Conservation (phyloP, 2,329 filamentous ascomycete species). For the Pyricularia grisea region DNA sequence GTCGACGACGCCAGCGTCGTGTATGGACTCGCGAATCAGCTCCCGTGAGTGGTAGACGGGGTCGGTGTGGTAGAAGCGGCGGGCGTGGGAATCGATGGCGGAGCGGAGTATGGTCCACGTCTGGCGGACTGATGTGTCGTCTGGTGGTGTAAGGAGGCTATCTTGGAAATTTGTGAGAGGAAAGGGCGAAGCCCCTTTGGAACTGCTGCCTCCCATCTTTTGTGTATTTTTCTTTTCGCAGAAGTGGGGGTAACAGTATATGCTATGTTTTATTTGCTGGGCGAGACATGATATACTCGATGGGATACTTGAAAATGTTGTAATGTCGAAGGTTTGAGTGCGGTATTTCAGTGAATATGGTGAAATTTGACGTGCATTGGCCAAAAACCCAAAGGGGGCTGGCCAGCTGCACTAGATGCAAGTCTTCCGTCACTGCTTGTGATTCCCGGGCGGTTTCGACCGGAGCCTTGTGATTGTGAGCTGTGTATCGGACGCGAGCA, state of each 20-base stretch:
- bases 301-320: neutral
- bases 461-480: neutral
- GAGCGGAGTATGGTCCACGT: slow-evolving; percentile 2
- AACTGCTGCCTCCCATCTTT: slow-evolving; percentile 4
- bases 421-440: neutral
- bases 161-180: slow-evolving; percentile 6
- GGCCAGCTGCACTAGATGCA: neutral
- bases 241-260: too few species aligned
- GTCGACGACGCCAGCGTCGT: neutral
- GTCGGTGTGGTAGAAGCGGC: slow-evolving; percentile 6
- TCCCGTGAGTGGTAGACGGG: neutral
- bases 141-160: slow-evolving; percentile 3
- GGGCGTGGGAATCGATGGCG: slow-evolving; percentile 4
- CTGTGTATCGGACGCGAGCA: neutral
- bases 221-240: neutral
- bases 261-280: neutral
- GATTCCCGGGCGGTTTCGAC: neutral
- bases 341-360: neutral
- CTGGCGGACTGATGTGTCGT: slow-evolving; percentile 3
- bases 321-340: neutral
- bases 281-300: neutral
- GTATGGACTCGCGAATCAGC: neutral
- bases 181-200: slow-evolving; percentile 2
- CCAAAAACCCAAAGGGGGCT: neutral
- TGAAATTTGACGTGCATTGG: neutral